A percentile compares a stretch with the other conserved stretches of the same genome.
Conservation (phyloP, 164 flowering plant species). For the Vitis labrusca region DNA sequence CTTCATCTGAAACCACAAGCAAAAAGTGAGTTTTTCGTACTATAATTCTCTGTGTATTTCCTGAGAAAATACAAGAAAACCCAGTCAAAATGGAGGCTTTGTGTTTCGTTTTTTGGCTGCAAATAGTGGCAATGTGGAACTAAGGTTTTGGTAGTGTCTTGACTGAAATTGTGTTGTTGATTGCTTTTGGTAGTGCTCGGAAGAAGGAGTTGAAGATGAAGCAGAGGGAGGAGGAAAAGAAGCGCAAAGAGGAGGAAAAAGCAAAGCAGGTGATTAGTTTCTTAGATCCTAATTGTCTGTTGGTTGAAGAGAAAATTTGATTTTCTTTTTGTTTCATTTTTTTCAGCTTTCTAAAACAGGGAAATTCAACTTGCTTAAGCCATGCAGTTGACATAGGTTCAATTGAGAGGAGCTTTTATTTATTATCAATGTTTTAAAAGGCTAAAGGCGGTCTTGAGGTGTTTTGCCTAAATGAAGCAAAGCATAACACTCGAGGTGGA, state of each 20-base stretch:
- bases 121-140: too few relatives aligned
- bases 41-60: background rate
- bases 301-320: background rate
- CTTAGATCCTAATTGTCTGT: background rate
- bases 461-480: too few relatives aligned
- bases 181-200: constrained; percentile 38
- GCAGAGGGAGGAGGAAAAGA: constrained; percentile 66
- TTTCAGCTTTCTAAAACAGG: too few relatives aligned
- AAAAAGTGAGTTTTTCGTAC: constrained; percentile 40
- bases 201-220: constrained; percentile 55
- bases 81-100: background rate
- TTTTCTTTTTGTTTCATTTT: background rate
- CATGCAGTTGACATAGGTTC: too few relatives aligned
- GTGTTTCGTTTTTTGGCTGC: background rate
- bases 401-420: too few relatives aligned
- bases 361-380: too few relatives aligned
- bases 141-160: background rate
- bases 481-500: too few relatives aligned
- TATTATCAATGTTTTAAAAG: too few relatives aligned
- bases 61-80: background rate
- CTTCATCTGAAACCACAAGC: constrained; percentile 32
- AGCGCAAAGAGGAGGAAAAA: constrained; percentile 54
- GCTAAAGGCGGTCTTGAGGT: too few relatives aligned
- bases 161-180: background rate
- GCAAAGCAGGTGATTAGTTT: constrained; percentile 19